Percentiles rank a stretch among this genome's conserved stretches.
Conservation (phyloP, 1,139 yeast species). For the Blastobotrys apis region DNA sequence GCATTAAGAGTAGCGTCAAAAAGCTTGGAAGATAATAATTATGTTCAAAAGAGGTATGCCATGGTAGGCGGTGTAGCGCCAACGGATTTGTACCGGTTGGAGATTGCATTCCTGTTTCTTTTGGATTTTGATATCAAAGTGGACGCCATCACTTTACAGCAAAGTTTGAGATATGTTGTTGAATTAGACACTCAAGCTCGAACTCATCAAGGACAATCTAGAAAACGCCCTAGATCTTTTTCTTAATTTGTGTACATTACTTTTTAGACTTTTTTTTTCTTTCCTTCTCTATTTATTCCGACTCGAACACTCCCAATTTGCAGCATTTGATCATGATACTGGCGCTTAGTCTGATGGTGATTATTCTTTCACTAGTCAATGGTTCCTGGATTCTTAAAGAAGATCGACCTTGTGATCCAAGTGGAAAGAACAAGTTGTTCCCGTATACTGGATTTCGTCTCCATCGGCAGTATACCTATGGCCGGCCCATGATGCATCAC, state of each 20-base stretch:
- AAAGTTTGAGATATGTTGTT: constrained; percentile 22
- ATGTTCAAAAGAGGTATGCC: constrained; percentile 48
- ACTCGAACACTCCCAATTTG: too few relatives aligned
- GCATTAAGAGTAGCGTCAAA: constrained; percentile 49
- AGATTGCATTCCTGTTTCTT: constrained; percentile 44
- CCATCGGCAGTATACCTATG: constrained; percentile 44
- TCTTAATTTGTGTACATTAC: background rate
- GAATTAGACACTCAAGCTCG: constrained; percentile 3
- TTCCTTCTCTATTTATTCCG: background rate
- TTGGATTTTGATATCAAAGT: constrained; percentile 37
- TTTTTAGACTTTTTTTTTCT: background rate
- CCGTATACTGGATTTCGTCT: constrained; percentile 61
- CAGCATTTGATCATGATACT: too few relatives aligned
- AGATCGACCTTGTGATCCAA: constrained; percentile 41
- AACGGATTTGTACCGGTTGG: constrained; percentile 44
- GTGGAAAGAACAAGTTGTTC: constrained; percentile 27
- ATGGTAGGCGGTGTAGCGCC: constrained; percentile 50
- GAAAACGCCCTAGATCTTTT: background rate
- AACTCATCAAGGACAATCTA: background rate
- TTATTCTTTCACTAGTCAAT: background rate
- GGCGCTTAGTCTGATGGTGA: too few relatives aligned
- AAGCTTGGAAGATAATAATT: constrained; percentile 48
- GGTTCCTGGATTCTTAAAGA: constrained; percentile 26
- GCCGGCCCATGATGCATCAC: constrained; percentile 45
- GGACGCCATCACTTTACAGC: constrained; percentile 29